Conservation (phyloP, 257 asterid species). For the Lithospermum erythrorhizon region DNA sequence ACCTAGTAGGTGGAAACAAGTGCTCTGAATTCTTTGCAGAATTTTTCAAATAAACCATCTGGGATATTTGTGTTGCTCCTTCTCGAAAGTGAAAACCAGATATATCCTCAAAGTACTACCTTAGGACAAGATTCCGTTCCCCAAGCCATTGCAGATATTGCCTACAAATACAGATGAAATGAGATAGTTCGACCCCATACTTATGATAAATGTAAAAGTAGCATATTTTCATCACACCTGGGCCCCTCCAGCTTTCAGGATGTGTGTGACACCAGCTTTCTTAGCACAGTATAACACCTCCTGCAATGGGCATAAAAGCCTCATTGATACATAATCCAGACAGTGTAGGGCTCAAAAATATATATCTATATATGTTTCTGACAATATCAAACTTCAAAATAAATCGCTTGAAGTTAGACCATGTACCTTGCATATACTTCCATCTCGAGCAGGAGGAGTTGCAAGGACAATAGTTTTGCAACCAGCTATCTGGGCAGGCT, state of each 20-base stretch:
- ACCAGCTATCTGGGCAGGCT: conserved; percentile 99
- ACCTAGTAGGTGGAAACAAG: neutral
- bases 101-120: conserved; percentile 26
- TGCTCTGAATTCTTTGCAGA: no score
- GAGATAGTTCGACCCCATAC: conserved; percentile 1
- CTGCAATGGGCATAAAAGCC: conserved; percentile 20
- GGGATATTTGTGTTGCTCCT: neutral
- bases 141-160: conserved; percentile 99
- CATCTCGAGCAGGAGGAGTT: conserved; percentile 87
- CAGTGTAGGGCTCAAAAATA: neutral
- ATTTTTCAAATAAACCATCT: no score
- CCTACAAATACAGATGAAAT: conserved; percentile 28
- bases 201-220: neutral
- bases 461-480: conserved; percentile 96
- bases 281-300: conserved; percentile 96
- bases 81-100: no score
- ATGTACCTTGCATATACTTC: conserved; percentile 83
- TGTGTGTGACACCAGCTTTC: conserved; percentile 96
- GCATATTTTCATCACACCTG: conserved; percentile 42
- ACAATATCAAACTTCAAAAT: neutral
- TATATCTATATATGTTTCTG: neutral
- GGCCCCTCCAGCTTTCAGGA: conserved; percentile 99
- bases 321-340: conserved; percentile 1
- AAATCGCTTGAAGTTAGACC: neutral
- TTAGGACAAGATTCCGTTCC: conserved; percentile 96